Evolutionary conservation across 306 rosid species (phyloP).

Genomic region (Oemleria cerasiformis): DNA sequence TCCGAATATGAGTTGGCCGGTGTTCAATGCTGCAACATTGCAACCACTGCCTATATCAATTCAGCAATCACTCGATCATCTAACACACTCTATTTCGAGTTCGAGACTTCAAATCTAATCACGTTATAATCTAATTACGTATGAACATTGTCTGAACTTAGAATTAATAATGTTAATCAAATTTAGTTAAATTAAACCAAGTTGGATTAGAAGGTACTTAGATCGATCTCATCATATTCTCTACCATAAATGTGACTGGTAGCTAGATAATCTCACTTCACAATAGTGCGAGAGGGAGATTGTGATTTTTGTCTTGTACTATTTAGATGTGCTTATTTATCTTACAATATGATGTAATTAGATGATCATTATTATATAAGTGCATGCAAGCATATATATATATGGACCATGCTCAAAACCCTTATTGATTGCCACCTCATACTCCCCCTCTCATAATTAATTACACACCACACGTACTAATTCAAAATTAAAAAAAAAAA

Average conservation of each 20-base stretch:
- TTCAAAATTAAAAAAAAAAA: background rate
- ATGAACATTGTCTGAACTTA: no score
- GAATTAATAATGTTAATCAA: no score
- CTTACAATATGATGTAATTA: background rate
- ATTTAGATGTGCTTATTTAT: background rate
- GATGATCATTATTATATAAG: background rate
- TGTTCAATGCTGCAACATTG: constrained; percentile 27
- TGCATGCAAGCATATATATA: background rate
- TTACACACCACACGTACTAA: background rate
- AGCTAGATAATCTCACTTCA: background rate
- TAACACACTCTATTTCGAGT: background rate
- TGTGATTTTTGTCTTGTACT: background rate
- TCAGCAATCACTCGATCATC: constrained; percentile 13
- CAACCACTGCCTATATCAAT: constrained; percentile 33
- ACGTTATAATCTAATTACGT: no score
- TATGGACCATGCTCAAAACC: background rate
- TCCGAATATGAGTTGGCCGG: constrained; percentile 6
- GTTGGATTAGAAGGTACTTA: no score
- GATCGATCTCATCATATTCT: no score
- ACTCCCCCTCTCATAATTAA: background rate
- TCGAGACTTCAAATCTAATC: no score
- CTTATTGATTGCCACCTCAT: constrained; percentile 22
- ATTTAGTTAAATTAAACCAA: no score
- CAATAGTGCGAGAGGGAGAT: background rate
- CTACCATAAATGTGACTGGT: no score